phyloP scores from a whole-genome alignment of 352 stramenopile species.

The Phytopythium vexans region DNA sequence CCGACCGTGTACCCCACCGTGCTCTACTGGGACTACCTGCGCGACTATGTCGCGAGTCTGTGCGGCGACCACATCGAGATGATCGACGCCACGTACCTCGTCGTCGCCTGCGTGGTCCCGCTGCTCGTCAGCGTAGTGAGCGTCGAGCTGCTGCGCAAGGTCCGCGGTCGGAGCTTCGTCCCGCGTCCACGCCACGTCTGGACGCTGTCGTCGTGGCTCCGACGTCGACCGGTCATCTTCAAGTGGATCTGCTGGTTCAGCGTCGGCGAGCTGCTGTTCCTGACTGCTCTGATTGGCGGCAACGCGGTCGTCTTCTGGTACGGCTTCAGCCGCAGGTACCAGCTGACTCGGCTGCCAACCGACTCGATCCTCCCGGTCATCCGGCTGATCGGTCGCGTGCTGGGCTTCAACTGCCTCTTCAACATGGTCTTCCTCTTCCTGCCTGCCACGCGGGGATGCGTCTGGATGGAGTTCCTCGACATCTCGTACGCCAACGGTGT shows the following conservation, averaged over 20 bases:
- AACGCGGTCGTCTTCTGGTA: conserved; percentile 32
- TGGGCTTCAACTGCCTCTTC: conserved; percentile 28
- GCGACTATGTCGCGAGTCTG: conserved; percentile 9
- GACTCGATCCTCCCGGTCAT: no score
- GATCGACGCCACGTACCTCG: conserved; percentile 47
- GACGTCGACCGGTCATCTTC: background rate
- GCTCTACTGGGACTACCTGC: conserved; percentile 17
- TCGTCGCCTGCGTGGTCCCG: conserved; percentile 36
- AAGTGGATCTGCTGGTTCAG: conserved; percentile 7
- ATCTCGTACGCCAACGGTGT: conserved; percentile 33
- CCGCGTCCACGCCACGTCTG: conserved; percentile 10
- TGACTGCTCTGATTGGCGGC: conserved; percentile 14
- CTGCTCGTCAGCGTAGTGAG: conserved; percentile 27
- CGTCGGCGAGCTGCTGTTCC: conserved; percentile 32
- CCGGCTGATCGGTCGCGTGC: background rate
- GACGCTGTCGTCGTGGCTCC: conserved; percentile 12
- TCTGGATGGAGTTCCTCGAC: conserved; percentile 38
- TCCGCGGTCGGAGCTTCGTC: no score
- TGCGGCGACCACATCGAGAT: conserved; percentile 38
- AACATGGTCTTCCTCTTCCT: conserved; percentile 39
- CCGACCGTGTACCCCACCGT: conserved; percentile 18
- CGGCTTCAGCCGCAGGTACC: conserved; percentile 5
- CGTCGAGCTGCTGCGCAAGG: conserved; percentile 24
- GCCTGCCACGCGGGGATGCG: conserved; percentile 23
- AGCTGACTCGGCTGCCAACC: no score